A percentile compares a stretch with the other conserved stretches of the same genome.
Evolutionary conservation across 345 rosid genomes (phyloP).

Genomic region (Jatropha curcas): DNA sequence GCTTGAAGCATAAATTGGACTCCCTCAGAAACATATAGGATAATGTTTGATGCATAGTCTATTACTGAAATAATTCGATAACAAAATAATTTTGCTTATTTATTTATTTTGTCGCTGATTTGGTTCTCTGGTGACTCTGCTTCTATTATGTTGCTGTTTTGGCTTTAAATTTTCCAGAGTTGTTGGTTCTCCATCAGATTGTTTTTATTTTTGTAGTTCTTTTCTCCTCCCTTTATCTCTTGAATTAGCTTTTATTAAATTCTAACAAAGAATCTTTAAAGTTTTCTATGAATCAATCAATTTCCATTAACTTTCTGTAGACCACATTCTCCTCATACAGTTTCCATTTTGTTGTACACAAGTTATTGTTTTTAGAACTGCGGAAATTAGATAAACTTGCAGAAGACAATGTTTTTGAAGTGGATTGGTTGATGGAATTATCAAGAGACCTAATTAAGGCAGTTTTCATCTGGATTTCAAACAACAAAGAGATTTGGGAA

Average conservation of each 20-base stretch:
- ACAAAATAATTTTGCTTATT: too few relatives aligned
- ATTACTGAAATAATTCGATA: too few relatives aligned
- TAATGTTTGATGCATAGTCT: too few relatives aligned
- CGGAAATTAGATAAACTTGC: constrained; percentile 44
- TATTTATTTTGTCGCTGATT: not conserved
- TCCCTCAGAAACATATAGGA: too few relatives aligned
- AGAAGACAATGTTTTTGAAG: constrained; percentile 40
- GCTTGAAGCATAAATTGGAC: too few relatives aligned
- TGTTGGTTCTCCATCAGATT: not conserved
- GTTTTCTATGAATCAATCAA: not conserved
- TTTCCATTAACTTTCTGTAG: not conserved
- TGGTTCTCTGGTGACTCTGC: not conserved
- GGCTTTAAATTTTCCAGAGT: not conserved
- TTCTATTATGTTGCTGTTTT: not conserved
- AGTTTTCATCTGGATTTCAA: constrained; percentile 43
- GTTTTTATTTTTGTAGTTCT: not conserved
- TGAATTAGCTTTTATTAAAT: too few relatives aligned
- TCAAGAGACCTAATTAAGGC: constrained; percentile 48
- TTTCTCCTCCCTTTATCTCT: not conserved
- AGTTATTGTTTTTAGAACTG: constrained; percentile 58
- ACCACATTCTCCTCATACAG: not conserved
- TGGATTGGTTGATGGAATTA: constrained; percentile 51
- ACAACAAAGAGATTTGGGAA: constrained; percentile 35
- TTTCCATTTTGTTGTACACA: constrained; percentile 18
- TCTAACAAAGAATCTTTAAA: not conserved